Conservation (phyloP, 306 rosid genomes). For the Abrus pulchellus region DNA sequence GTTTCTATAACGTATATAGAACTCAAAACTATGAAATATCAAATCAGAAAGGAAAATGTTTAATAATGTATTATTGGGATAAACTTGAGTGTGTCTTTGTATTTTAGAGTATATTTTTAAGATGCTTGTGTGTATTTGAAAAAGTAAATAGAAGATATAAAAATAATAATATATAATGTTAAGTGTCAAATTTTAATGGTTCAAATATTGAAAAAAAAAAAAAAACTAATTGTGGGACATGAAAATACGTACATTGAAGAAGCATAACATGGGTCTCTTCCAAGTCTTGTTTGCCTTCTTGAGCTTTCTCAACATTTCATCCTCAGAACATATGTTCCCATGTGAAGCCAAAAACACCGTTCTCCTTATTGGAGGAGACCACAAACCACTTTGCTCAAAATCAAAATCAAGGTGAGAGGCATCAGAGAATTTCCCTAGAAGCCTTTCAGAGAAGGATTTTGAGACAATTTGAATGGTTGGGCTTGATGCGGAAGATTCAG, state of each 20-base stretch:
- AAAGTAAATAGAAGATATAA: no score
- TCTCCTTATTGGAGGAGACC: constrained; percentile 67
- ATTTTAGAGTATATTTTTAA: no score
- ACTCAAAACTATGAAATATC: background rate
- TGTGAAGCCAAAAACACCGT: constrained; percentile 59
- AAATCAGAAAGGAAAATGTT: no score
- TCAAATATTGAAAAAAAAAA: no score
- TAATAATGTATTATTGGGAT: no score
- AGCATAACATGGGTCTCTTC: constrained; percentile 48
- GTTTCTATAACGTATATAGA: background rate
- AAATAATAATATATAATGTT: no score
- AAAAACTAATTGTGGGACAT: background rate
- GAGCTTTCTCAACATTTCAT: constrained; percentile 49
- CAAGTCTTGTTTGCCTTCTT: constrained; percentile 43
- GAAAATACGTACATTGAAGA: constrained; percentile 49
- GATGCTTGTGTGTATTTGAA: no score
- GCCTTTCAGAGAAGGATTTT: constrained; percentile 68
- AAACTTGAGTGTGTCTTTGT: no score
- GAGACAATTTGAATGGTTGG: constrained; percentile 62
- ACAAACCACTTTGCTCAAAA: constrained; percentile 64
- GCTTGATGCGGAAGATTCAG: constrained; percentile 26
- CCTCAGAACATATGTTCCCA: constrained; percentile 39
- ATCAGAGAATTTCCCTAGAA: constrained; percentile 70
- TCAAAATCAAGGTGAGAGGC: constrained; percentile 65
- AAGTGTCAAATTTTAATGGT: no score